Percentiles rank a stretch among this genome's conserved stretches.
phyloP scores from a whole-genome alignment of 176 grass and related monocot genomes.

The Bromus sterilis region DNA sequence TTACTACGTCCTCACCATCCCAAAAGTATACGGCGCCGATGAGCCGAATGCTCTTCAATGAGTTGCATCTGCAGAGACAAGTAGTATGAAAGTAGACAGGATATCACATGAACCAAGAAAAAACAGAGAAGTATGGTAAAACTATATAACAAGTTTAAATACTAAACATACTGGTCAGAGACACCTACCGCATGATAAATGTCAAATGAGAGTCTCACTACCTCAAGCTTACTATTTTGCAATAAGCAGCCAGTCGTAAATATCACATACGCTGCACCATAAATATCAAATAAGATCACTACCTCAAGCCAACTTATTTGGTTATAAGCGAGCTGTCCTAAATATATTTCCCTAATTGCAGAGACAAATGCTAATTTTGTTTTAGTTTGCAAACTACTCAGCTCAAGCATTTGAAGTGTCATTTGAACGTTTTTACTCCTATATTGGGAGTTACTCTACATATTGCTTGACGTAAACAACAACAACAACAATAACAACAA shows the following conservation, averaged over 20 bases:
- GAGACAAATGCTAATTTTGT: background rate
- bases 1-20: background rate
- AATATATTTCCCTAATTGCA: background rate
- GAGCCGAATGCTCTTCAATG: conserved; percentile 37
- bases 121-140: background rate
- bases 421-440: too few species aligned
- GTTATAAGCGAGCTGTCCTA: background rate
- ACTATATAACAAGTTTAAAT: background rate
- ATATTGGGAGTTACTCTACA: too few species aligned
- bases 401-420: background rate
- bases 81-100: background rate
- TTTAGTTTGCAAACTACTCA: background rate
- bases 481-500: too few species aligned
- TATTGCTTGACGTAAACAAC: too few species aligned
- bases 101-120: background rate
- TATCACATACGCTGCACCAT: background rate
- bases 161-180: background rate
- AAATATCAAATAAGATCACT: background rate
- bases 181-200: background rate
- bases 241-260: background rate
- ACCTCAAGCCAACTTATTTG: background rate
- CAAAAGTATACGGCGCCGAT: background rate
- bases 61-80: conserved; percentile 16
- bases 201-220: background rate
- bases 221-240: background rate